phyloP scores from a whole-genome alignment of 257 asterid genomes.

The Marsdenia floribunda region DNA sequence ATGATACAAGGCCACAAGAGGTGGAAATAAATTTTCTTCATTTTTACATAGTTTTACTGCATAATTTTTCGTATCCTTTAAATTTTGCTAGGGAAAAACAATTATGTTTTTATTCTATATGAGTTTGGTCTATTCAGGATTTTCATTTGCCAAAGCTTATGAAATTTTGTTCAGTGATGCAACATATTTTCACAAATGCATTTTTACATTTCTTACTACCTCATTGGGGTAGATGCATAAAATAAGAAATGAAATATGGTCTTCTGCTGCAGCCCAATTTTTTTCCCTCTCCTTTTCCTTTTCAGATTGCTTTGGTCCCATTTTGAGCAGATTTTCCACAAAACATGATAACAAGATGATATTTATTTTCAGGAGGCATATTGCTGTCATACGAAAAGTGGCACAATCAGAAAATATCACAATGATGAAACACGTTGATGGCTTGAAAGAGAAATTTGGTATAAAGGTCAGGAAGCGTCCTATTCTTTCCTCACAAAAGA shows the following conservation, averaged over 20 bases:
- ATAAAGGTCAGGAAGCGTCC: conserved; percentile 46
- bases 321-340: not conserved
- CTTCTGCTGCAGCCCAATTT: not conserved
- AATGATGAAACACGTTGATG: conserved; percentile 39
- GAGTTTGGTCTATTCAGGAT: not conserved
- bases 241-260: not conserved
- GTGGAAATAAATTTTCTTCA: not conserved
- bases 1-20: not conserved
- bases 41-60: not conserved
- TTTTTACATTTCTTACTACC: not conserved
- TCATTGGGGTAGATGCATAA: not conserved
- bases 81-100: not conserved
- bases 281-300: not conserved
- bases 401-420: conserved; percentile 40
- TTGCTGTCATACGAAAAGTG: conserved; percentile 41
- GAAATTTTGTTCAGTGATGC: not conserved
- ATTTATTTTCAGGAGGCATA: conserved; percentile 46
- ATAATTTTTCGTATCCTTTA: not conserved
- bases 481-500: conserved; percentile 46
- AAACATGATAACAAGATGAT: conserved; percentile 21
- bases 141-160: not conserved
- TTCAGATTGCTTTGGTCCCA: not conserved
- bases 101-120: no score
- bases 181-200: not conserved
- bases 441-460: conserved; percentile 32